phyloP scores from a whole-genome alignment of 352 stramenopile genomes.

The Halophytophthora polymorphica region DNA sequence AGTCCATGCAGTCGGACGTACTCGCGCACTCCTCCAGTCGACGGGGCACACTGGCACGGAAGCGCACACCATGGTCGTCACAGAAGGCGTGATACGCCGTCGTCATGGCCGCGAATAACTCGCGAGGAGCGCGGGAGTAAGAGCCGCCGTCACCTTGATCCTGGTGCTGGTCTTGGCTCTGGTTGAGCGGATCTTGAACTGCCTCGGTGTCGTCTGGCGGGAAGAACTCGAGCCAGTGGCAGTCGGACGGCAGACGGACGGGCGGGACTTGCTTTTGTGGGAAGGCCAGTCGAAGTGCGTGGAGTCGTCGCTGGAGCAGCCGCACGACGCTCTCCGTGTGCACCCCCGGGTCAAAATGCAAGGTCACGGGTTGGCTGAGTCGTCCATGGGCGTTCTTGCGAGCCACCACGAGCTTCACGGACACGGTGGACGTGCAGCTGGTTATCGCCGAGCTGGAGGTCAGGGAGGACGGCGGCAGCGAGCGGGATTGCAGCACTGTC shows the following conservation, averaged over 20 bases:
- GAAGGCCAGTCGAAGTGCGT: constrained; percentile 47
- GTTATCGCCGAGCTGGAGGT: neutral
- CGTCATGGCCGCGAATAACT: constrained; percentile 31
- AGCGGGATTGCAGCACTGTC: constrained; percentile 24
- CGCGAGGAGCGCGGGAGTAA: neutral
- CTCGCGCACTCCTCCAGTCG: constrained; percentile 49
- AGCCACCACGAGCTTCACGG: constrained; percentile 30
- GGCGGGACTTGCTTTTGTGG: constrained; percentile 28
- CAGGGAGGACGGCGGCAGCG: neutral
- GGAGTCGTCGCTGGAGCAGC: constrained; percentile 49
- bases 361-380: constrained; percentile 7
- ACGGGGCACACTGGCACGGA: constrained; percentile 39
- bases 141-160: neutral
- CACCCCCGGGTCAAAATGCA: constrained; percentile 60
- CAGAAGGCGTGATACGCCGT: constrained; percentile 61
- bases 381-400: constrained; percentile 5
- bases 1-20: constrained; percentile 42
- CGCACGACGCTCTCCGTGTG: constrained; percentile 52
- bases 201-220: neutral
- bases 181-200: constrained; percentile 5
- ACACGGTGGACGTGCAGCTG: constrained; percentile 18
- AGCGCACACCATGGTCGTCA: constrained; percentile 48
- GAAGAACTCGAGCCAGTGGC: constrained; percentile 58
- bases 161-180: constrained; percentile 14
- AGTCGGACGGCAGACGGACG: constrained; percentile 33